These are phyloP conservation scores for Xerocomus potaroensis DNA, from an alignment of 768 basidiomycete genomes.

Conservation along the genomic window DNA sequence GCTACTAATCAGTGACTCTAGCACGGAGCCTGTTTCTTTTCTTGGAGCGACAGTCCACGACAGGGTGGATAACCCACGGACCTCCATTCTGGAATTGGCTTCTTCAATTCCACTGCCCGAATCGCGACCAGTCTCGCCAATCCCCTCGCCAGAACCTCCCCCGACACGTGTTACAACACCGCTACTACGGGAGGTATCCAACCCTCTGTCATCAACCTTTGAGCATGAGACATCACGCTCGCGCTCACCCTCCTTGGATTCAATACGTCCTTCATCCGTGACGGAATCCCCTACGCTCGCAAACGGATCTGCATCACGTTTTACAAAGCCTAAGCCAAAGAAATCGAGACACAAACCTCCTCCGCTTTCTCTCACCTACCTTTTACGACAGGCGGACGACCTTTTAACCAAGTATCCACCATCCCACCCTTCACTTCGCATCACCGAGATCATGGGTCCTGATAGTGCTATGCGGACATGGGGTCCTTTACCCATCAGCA, in stretches of 20 bases:
- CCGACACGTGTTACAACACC: background rate
- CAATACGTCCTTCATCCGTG: background rate
- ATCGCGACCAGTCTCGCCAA: constrained; percentile 18
- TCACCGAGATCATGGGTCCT: constrained; percentile 68
- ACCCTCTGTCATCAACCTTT: background rate
- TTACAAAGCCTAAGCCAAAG: background rate
- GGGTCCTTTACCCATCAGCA: constrained; percentile 33
- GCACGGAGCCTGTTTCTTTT: background rate
- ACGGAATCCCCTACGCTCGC: background rate
- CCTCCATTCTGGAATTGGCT: constrained; percentile 10
- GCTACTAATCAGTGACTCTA: background rate
- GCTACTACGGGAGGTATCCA: background rate
- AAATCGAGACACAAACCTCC: constrained; percentile 20
- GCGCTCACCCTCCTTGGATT: constrained; percentile 6
- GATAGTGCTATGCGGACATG: constrained; percentile 76
- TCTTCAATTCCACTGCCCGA: constrained; percentile 17
- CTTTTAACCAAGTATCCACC: constrained; percentile 61
- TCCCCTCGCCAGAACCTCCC: background rate
- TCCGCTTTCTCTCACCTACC: constrained; percentile 40
- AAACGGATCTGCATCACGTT: constrained; percentile 1
- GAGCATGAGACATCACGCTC: constrained; percentile 1
- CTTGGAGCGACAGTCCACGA: background rate
- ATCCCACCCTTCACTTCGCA: constrained; percentile 46
- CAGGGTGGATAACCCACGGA: no score
- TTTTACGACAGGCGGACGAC: constrained; percentile 55